Evolutionary conservation across 2,329 filamentous ascomycete genomes (phyloP).

Genomic region (Monosporascus cannonballus): DNA sequence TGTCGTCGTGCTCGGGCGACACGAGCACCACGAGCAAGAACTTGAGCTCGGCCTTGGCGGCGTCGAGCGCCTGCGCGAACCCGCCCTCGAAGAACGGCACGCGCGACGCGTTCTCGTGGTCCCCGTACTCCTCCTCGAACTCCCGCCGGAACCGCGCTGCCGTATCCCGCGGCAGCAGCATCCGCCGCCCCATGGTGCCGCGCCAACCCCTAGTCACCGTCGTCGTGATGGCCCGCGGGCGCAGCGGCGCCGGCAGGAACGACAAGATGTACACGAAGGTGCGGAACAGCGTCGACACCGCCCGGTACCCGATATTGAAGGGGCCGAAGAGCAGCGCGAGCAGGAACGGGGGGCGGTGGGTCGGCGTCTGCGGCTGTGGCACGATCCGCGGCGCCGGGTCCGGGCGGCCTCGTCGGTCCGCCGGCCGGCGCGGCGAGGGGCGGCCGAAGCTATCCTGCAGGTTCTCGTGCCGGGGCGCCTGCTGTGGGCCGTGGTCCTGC

Average conservation of each 20-base stretch:
- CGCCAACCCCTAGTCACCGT: slow-evolving; percentile 45
- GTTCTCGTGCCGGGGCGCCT: slow-evolving; percentile 64
- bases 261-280: slow-evolving; percentile 73
- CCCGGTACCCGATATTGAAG: slow-evolving; percentile 69
- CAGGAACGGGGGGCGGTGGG: slow-evolving; percentile 67
- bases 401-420: slow-evolving; percentile 33
- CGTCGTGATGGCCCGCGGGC: slow-evolving; percentile 48
- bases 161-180: slow-evolving; percentile 79
- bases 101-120: slow-evolving; percentile 32
- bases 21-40: slow-evolving; percentile 84
- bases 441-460: slow-evolving; percentile 54
- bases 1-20: slow-evolving; percentile 94
- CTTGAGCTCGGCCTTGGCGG: slow-evolving; percentile 84
- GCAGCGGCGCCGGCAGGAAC: slow-evolving; percentile 65
- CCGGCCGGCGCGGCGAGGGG: slow-evolving; percentile 27
- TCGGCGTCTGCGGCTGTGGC: slow-evolving; percentile 59
- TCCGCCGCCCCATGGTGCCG: slow-evolving; percentile 63
- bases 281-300: slow-evolving; percentile 63
- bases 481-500: slow-evolving; percentile 54
- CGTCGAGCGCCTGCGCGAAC: slow-evolving; percentile 85
- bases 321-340: slow-evolving; percentile 75
- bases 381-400: slow-evolving; percentile 80
- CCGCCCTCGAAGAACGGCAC: slow-evolving; percentile 81
- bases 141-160: slow-evolving; percentile 84
- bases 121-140: slow-evolving; percentile 89